Conservation (phyloP, 352 stramenopile species). For the Albugo candida region DNA sequence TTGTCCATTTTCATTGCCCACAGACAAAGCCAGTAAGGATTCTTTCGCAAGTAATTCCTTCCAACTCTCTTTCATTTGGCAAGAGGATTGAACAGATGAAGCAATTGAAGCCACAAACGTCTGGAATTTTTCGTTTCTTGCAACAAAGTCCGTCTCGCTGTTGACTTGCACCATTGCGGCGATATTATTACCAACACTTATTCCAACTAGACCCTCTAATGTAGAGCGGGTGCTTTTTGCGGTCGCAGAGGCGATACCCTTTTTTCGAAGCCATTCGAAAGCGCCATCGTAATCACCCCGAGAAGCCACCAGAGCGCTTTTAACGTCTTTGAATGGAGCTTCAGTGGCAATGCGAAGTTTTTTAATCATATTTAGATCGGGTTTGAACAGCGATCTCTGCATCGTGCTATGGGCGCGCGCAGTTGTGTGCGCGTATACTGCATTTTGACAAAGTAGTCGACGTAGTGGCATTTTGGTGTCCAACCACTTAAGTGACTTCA, state of each 20-base stretch:
- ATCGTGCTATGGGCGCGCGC: too few relatives aligned
- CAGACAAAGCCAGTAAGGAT: conserved; percentile 19
- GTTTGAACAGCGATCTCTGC: conserved; percentile 11
- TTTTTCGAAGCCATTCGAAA: conserved; percentile 81
- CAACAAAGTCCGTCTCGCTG: conserved; percentile 90
- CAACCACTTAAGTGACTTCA: too few relatives aligned
- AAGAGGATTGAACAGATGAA: conserved; percentile 16
- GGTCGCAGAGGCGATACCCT: conserved; percentile 61
- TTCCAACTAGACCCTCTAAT: conserved; percentile 50
- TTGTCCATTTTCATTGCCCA: conserved; percentile 17
- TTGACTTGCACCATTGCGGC: conserved; percentile 87
- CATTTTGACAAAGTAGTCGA: too few relatives aligned
- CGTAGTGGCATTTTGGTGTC: too few relatives aligned
- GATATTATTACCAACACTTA: conserved; percentile 52
- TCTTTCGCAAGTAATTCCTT: conserved; percentile 18
- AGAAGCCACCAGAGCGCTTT: conserved; percentile 65
- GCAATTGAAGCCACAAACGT: conserved; percentile 38
- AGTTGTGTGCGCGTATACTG: too few relatives aligned
- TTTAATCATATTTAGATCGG: conserved; percentile 73
- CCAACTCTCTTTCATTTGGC: conserved; percentile 9
- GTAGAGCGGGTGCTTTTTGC: conserved; percentile 60
- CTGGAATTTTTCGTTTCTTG: conserved; percentile 84
- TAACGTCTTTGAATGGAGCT: conserved; percentile 78
- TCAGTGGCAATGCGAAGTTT: conserved; percentile 72
- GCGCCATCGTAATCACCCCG: conserved; percentile 62